Conservation (phyloP, 306 rosid species). For the Castanospermum australe region DNA sequence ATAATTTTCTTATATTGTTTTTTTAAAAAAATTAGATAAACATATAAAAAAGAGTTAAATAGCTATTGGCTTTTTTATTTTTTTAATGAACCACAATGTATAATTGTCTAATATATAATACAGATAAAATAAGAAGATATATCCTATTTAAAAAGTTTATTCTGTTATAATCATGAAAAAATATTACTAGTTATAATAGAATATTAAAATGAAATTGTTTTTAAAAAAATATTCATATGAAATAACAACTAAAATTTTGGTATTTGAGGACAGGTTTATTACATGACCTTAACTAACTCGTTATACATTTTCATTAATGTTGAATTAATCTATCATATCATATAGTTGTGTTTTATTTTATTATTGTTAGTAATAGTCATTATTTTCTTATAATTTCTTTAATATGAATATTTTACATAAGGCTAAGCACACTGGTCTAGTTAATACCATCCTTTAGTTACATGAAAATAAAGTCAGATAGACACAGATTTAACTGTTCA, state of each 20-base stretch:
- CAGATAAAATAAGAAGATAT: neutral
- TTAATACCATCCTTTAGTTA: neutral
- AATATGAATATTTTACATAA: neutral
- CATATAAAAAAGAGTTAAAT: neutral
- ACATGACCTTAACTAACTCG: neutral
- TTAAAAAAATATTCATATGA: neutral
- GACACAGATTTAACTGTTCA: neutral
- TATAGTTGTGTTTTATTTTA: neutral
- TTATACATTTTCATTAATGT: neutral
- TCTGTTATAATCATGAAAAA: neutral
- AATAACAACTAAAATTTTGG: neutral
- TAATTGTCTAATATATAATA: neutral
- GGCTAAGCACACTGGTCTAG: neutral
- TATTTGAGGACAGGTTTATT: neutral
- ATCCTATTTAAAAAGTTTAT: neutral
- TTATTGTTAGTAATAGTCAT: neutral
- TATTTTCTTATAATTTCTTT: neutral
- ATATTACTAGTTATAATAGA: neutral
- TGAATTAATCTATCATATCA: neutral
- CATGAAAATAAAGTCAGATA: neutral
- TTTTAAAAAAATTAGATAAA: no score
- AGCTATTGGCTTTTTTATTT: neutral
- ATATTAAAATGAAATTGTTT: neutral
- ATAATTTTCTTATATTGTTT: no score
- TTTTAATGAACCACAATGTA: neutral